These are phyloP conservation scores for Cladosporium sp. DNA, from an alignment of 2,329 filamentous ascomycete species.

Conservation along the genomic window DNA sequence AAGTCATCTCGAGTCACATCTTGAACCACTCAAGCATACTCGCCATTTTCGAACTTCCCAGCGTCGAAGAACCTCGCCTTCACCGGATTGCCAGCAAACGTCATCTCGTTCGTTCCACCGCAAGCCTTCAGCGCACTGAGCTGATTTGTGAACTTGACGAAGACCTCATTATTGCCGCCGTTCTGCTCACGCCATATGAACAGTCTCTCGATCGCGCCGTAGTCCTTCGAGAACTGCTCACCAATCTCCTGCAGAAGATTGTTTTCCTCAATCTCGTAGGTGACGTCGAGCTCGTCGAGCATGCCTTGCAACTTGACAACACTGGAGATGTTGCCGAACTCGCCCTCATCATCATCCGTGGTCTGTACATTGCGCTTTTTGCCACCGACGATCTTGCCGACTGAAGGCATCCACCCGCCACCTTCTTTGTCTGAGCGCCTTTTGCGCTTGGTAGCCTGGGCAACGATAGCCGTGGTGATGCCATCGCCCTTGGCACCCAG, in stretches of 20 bases:
- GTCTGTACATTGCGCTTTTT: slow-evolving; percentile 52
- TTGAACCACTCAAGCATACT: slow-evolving; percentile 28
- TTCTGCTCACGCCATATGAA: slow-evolving; percentile 59
- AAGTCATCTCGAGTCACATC: slow-evolving; percentile 65
- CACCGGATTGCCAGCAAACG: slow-evolving; percentile 86
- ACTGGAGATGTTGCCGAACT: slow-evolving; percentile 63
- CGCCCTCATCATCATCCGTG: slow-evolving; percentile 38
- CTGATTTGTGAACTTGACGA: slow-evolving; percentile 87
- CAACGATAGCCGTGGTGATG: slow-evolving; percentile 79
- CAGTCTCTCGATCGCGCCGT: slow-evolving; percentile 42
- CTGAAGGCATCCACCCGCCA: slow-evolving; percentile 70
- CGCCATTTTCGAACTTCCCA: slow-evolving; percentile 75
- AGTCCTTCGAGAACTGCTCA: slow-evolving; percentile 82
- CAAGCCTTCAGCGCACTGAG: slow-evolving; percentile 87
- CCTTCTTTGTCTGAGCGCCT: slow-evolving; percentile 76
- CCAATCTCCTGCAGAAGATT: slow-evolving; percentile 90
- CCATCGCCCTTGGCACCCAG: slow-evolving; percentile 80
- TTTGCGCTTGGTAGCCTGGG: slow-evolving; percentile 82
- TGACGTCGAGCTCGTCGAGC: slow-evolving; percentile 80
- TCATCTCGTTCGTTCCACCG: slow-evolving; percentile 80
- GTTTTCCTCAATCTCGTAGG: slow-evolving; percentile 70
- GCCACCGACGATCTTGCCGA: slow-evolving; percentile 79
- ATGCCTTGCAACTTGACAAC: slow-evolving; percentile 83
- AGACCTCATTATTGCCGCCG: slow-evolving; percentile 58
- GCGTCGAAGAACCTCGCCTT: slow-evolving; percentile 77